phyloP scores from a whole-genome alignment of 768 basidiomycete species.

The Pleurotus sapidus region DNA sequence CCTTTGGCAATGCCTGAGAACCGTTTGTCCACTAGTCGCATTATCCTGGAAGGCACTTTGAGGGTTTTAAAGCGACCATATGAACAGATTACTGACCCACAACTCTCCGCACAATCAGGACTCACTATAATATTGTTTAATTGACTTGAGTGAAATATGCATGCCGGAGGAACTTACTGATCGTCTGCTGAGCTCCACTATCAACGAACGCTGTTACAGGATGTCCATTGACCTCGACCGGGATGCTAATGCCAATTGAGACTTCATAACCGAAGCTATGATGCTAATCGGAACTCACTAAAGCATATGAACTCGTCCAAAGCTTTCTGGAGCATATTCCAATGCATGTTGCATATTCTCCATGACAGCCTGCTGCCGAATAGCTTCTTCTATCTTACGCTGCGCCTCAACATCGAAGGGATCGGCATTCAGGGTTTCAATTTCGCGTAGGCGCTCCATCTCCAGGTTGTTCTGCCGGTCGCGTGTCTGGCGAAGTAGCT shows the following conservation, averaged over 20 bases:
- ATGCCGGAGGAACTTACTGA: conserved; percentile 60
- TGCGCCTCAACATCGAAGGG: conserved; percentile 94
- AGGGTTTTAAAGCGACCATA: conserved; percentile 6
- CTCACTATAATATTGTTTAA: conserved; percentile 55
- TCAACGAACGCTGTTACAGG: conserved; percentile 97
- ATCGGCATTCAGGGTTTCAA: conserved; percentile 74
- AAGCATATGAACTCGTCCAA: conserved; percentile 95
- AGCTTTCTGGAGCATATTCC: conserved; percentile 90
- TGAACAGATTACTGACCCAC: conserved; percentile 60
- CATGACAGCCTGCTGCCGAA: conserved; percentile 81
- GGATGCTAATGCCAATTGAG: conserved; percentile 51
- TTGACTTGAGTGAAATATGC: too few relatives aligned
- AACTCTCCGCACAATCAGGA: conserved; percentile 87
- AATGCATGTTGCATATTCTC: conserved; percentile 95
- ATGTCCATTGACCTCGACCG: conserved; percentile 87
- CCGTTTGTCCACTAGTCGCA: conserved; percentile 87
- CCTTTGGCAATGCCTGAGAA: conserved; percentile 90
- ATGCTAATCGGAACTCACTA: conserved; percentile 59
- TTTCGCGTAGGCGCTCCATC: conserved; percentile 55
- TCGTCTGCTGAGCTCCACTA: conserved; percentile 95
- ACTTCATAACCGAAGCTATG: neutral
- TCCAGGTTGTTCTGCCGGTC: conserved; percentile 54
- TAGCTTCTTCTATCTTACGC: conserved; percentile 88
- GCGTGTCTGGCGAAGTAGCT: conserved; percentile 62
- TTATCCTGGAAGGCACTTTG: conserved; percentile 52